These are phyloP conservation scores for Hymenochaete sp. DNA, from an alignment of 1,284 basidiomycete species.

Conservation along the genomic window DNA sequence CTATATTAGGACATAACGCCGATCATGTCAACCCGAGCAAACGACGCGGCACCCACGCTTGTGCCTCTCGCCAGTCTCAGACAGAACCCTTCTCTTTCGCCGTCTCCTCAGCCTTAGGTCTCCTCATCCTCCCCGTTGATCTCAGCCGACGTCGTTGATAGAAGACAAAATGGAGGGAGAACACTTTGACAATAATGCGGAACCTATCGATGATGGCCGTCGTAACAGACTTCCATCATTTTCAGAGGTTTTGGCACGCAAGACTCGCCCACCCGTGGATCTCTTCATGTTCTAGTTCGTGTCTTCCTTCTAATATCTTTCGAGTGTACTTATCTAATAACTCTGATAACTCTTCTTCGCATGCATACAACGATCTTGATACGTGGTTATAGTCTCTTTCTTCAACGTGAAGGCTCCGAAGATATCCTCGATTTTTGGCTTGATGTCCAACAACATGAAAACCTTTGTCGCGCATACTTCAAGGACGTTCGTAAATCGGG, in stretches of 20 bases:
- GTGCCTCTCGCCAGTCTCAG: slow-evolving; percentile 1
- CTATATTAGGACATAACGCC: neutral
- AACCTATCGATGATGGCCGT: slow-evolving; percentile 48
- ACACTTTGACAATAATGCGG: slow-evolving; percentile 62
- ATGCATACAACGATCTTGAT: neutral
- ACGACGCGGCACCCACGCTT: slow-evolving; percentile 1
- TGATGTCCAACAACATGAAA: slow-evolving; percentile 98
- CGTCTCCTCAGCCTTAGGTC: slow-evolving; percentile 6
- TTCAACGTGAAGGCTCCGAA: slow-evolving; percentile 90
- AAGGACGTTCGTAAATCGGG: slow-evolving; percentile 95
- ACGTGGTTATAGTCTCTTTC: slow-evolving; percentile 52
- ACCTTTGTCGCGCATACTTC: slow-evolving; percentile 96
- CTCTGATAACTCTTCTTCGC: neutral
- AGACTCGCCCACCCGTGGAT: slow-evolving; percentile 91
- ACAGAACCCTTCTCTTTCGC: too few species aligned
- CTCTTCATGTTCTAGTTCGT: slow-evolving; percentile 97
- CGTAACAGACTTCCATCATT: slow-evolving; percentile 70
- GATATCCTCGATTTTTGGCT: slow-evolving; percentile 98
- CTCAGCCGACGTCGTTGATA: slow-evolving; percentile 6
- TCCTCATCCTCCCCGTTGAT: slow-evolving; percentile 2
- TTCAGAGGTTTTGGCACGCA: slow-evolving; percentile 77
- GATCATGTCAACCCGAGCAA: slow-evolving; percentile 10
- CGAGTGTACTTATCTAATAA: neutral
- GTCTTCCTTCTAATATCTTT: slow-evolving; percentile 12
- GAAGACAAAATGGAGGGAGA: slow-evolving; percentile 21